Percentiles rank a stretch among this genome's conserved stretches.
phyloP scores from a whole-genome alignment of 176 grass and related monocot genomes.

The Avena atlantica region DNA sequence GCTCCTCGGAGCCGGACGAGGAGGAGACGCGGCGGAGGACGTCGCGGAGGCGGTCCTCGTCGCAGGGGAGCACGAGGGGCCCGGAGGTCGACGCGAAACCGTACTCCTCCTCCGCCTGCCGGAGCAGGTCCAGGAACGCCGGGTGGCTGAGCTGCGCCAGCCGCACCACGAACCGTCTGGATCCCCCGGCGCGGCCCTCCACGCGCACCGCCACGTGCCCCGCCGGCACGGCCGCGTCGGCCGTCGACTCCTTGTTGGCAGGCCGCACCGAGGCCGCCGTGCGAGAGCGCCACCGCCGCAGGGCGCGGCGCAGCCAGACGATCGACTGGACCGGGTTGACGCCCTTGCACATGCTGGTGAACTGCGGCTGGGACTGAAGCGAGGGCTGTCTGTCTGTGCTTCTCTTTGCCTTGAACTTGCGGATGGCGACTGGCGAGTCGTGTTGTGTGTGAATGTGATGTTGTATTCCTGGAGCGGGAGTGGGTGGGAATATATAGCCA shows the following conservation, averaged over 20 bases:
- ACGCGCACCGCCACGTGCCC: constrained; percentile 53
- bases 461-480: constrained; percentile 11
- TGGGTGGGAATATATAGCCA: too few species aligned
- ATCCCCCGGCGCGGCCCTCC: not conserved
- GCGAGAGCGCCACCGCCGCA: constrained; percentile 40
- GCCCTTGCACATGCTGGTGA: constrained; percentile 46
- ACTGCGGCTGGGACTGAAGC: not conserved
- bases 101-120: constrained; percentile 56
- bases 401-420: not conserved
- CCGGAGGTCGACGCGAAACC: constrained; percentile 26
- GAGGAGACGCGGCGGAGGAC: constrained; percentile 45
- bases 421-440: too few species aligned
- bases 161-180: not conserved
- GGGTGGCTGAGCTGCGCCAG: constrained; percentile 39
- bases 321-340: constrained; percentile 42
- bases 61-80: constrained; percentile 49
- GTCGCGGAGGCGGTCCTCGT: constrained; percentile 48
- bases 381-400: not conserved
- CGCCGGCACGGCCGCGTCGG: constrained; percentile 19
- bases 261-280: not conserved
- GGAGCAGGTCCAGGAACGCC: constrained; percentile 47
- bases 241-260: not conserved
- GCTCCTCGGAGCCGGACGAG: not conserved
- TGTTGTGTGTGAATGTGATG: too few species aligned
- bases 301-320: constrained; percentile 37